Conservation (phyloP, 75 land plant species). For the Cunninghamia lanceolata region DNA sequence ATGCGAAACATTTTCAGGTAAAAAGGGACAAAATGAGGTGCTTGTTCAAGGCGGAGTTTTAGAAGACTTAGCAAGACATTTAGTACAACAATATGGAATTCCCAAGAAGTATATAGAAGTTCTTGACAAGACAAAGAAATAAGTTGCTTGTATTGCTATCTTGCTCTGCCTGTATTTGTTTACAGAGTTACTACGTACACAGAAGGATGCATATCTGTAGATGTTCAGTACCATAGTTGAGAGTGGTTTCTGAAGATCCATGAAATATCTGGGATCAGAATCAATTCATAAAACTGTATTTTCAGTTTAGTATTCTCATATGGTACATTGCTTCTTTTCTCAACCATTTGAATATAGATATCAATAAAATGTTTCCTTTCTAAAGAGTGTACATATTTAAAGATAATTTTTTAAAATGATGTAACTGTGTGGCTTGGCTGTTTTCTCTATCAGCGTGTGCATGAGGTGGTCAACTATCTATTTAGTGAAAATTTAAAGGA, state of each 20-base stretch:
- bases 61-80: constrained; percentile 74
- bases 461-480: background rate
- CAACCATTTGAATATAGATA: background rate
- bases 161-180: background rate
- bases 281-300: background rate
- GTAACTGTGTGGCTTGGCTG: background rate
- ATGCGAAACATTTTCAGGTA: constrained; percentile 37
- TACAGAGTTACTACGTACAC: background rate
- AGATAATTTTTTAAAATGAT: background rate
- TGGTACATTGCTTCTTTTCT: background rate
- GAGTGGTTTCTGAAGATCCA: background rate
- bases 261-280: background rate
- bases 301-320: background rate
- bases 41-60: constrained; percentile 91
- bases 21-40: constrained; percentile 79
- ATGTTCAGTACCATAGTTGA: background rate
- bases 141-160: background rate
- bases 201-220: constrained; percentile 5
- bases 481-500: background rate
- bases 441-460: background rate
- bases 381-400: background rate
- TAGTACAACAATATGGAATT: constrained; percentile 82
- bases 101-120: constrained; percentile 89
- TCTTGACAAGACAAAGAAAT: constrained; percentile 82
- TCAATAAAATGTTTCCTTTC: background rate